phyloP scores from a whole-genome alignment of 345 rosid genomes.

The Moringa oleifera region DNA sequence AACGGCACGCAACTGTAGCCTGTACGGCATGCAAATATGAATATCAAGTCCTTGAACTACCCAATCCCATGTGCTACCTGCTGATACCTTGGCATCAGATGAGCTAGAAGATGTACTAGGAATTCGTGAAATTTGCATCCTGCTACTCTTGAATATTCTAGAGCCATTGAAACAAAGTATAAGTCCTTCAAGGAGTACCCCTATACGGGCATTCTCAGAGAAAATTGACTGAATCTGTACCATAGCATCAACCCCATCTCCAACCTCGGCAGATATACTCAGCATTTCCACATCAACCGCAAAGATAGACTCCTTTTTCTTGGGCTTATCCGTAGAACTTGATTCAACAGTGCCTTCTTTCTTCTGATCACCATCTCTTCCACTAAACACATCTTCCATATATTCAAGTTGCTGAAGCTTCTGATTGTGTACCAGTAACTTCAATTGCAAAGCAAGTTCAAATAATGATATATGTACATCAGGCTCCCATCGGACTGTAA shows the following conservation, averaged over 20 bases:
- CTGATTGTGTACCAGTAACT: constrained; percentile 49
- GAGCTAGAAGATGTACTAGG: constrained; percentile 54
- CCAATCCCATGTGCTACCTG: constrained; percentile 42
- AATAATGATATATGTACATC: constrained; percentile 72
- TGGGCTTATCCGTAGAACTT: constrained; percentile 45
- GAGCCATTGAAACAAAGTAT: constrained; percentile 67
- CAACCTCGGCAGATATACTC: constrained; percentile 72
- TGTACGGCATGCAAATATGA: constrained; percentile 84
- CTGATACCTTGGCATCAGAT: constrained; percentile 44
- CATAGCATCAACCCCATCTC: constrained; percentile 85
- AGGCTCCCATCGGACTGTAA: constrained; percentile 88
- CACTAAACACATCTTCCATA: constrained; percentile 33
- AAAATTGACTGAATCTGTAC: constrained; percentile 92
- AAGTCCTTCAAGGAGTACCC: constrained; percentile 93
- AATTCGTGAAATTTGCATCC: constrained; percentile 92
- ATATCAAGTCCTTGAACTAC: constrained; percentile 89
- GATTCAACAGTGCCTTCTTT: constrained; percentile 39
- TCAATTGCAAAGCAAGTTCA: constrained; percentile 70
- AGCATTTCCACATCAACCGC: constrained; percentile 89
- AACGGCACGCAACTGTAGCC: constrained; percentile 89
- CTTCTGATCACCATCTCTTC: constrained; percentile 34
- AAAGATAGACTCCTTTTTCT: constrained; percentile 88
- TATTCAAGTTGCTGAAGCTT: constrained; percentile 40
- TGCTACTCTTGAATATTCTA: constrained; percentile 67
- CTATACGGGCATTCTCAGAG: constrained; percentile 93